A percentile compares a stretch with the other conserved stretches of the same genome.
Evolutionary conservation across 805 yeast species (phyloP).

Genomic region (Yamadazyma tumulicola): DNA sequence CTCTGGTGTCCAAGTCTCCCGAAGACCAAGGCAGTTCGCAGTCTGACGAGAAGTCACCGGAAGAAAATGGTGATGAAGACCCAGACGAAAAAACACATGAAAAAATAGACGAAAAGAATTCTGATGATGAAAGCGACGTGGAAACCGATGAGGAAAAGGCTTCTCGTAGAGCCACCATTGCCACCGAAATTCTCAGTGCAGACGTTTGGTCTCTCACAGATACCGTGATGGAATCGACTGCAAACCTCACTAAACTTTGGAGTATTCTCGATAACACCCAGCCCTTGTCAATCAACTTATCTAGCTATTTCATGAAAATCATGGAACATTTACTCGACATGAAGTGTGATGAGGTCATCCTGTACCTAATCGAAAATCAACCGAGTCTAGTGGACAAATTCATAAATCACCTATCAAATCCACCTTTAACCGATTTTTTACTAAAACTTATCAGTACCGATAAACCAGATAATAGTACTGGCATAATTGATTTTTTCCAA

Average conservation of each 20-base stretch:
- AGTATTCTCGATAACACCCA: constrained; percentile 62
- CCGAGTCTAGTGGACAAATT: constrained; percentile 38
- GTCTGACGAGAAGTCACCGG: constrained; percentile 3
- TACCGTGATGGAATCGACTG: constrained; percentile 73
- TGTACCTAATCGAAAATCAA: constrained; percentile 42
- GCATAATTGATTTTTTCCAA: constrained; percentile 43
- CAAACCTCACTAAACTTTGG: constrained; percentile 74
- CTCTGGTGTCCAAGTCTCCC: too few relatives aligned
- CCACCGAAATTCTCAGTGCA: constrained; percentile 85
- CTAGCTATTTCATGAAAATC: constrained; percentile 88
- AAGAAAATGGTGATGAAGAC: constrained; percentile 10
- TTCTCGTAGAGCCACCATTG: constrained; percentile 41
- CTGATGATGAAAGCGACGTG: constrained; percentile 20
- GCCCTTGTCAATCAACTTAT: constrained; percentile 69
- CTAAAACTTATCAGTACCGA: constrained; percentile 43
- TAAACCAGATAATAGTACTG: constrained; percentile 45
- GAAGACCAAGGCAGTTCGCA: not conserved
- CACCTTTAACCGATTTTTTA: constrained; percentile 45
- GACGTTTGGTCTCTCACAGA: constrained; percentile 95
- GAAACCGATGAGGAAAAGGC: constrained; percentile 33
- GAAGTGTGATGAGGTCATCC: constrained; percentile 47
- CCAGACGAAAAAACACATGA: constrained; percentile 23
- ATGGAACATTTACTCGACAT: constrained; percentile 60
- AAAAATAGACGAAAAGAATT: constrained; percentile 19
- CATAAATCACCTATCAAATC: constrained; percentile 41